These are phyloP conservation scores for Epichloe aotearoae DNA, from an alignment of 2,329 filamentous ascomycete genomes.

Conservation along the genomic window DNA sequence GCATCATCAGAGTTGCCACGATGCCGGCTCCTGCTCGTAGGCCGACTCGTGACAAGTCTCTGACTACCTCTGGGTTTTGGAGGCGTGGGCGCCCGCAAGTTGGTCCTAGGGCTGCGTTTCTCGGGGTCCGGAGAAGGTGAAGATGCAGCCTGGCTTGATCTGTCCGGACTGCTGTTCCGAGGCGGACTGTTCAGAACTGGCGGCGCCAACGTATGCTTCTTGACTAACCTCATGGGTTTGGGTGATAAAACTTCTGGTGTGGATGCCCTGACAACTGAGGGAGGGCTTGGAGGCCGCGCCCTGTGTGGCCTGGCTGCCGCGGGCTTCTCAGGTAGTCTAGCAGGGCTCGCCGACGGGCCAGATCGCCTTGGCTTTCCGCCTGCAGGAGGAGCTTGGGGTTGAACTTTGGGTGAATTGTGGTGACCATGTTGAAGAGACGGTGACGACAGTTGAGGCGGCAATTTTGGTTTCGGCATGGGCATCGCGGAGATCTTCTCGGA, in stretches of 20 bases:
- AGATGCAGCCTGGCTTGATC: constrained; percentile 9
- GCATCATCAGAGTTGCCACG: constrained; percentile 6
- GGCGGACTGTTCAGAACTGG: not conserved
- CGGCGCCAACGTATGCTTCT: constrained; percentile 16
- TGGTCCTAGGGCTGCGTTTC: constrained; percentile 12
- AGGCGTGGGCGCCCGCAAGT: constrained; percentile 22
- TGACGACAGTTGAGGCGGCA: constrained; percentile 7
- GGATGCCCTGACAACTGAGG: constrained; percentile 10
- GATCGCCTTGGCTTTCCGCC: not conserved
- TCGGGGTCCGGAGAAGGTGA: constrained; percentile 16
- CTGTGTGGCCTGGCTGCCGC: constrained; percentile 10
- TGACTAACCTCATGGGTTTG: constrained; percentile 19
- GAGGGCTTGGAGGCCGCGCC: constrained; percentile 9
- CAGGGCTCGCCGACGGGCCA: not conserved
- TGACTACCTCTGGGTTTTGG: constrained; percentile 20
- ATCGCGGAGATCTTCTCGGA: constrained; percentile 3
- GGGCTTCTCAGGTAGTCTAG: not conserved
- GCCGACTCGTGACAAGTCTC: constrained; percentile 6
- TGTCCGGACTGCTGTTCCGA: not conserved
- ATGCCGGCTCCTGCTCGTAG: constrained; percentile 2
- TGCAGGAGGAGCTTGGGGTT: not conserved
- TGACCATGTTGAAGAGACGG: not conserved
- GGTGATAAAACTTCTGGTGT: constrained; percentile 17
- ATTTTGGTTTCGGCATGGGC: constrained; percentile 10
- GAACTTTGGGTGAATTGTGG: not conserved